Conservation (phyloP, 2,329 filamentous ascomycete species). For the Talaromyces sp. region DNA sequence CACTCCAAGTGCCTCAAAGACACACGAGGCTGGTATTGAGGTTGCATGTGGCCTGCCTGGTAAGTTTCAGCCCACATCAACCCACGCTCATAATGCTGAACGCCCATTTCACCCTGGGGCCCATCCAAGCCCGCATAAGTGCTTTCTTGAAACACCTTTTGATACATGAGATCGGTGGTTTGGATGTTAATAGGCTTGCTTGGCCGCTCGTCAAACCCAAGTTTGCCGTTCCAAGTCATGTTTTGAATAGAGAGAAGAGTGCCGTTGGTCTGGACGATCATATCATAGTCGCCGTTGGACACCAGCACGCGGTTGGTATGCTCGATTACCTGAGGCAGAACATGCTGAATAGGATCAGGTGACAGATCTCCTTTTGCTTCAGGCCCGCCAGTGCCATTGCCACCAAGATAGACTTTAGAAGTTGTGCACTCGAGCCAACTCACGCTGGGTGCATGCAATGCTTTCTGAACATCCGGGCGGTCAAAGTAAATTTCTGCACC, state of each 20-base stretch:
- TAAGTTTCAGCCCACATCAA: constrained; percentile 59
- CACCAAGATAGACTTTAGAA: constrained; percentile 34
- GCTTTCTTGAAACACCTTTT: constrained; percentile 47
- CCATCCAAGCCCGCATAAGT: constrained; percentile 63
- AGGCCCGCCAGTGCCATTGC: constrained; percentile 30
- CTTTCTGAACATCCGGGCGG: constrained; percentile 63
- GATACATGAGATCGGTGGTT: constrained; percentile 53
- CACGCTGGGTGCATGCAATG: constrained; percentile 54
- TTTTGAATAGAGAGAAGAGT: constrained; percentile 71
- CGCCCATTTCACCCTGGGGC: constrained; percentile 62
- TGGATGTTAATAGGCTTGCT: constrained; percentile 25
- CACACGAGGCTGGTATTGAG: constrained; percentile 64
- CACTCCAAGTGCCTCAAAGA: constrained; percentile 60
- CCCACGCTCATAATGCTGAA: constrained; percentile 67
- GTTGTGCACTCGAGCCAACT: constrained; percentile 33
- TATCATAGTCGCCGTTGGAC: constrained; percentile 67
- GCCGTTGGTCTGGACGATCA: constrained; percentile 62
- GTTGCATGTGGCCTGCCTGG: constrained; percentile 36
- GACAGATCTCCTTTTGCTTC: constrained; percentile 34
- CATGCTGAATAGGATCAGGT: constrained; percentile 52
- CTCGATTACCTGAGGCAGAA: constrained; percentile 33
- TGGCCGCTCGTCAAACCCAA: constrained; percentile 63
- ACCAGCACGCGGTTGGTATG: constrained; percentile 68
- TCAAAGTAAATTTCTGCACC: constrained; percentile 66
- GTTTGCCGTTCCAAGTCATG: constrained; percentile 70